These are phyloP conservation scores for Salvia miltiorrhiza DNA, from an alignment of 257 asterid species.

Conservation along the genomic window DNA sequence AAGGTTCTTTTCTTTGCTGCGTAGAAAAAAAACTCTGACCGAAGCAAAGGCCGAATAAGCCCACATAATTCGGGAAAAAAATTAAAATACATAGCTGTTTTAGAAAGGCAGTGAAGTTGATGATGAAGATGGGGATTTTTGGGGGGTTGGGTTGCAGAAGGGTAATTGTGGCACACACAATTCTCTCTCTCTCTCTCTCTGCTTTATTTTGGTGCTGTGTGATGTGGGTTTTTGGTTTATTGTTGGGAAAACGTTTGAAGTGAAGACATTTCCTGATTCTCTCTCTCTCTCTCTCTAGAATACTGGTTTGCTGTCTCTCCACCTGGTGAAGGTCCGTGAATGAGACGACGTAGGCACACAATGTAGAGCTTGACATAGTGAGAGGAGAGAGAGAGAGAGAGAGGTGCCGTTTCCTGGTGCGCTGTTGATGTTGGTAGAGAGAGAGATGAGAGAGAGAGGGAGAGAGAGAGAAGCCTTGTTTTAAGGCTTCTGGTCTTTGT, in stretches of 20 bases:
- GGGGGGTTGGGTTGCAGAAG: constrained; percentile 60
- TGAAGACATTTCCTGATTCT: constrained; percentile 30
- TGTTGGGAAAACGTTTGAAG: constrained; percentile 32
- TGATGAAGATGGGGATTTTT: constrained; percentile 44
- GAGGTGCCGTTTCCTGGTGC: constrained; percentile 24
- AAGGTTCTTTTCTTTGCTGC: constrained; percentile 58
- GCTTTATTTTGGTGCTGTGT: constrained; percentile 21
- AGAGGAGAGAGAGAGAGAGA: constrained; percentile 24
- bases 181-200: constrained; percentile 4
- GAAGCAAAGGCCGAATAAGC: constrained; percentile 69
- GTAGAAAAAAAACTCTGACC: constrained; percentile 72
- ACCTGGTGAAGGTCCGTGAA: constrained; percentile 5
- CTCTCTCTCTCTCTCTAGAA: constrained; percentile 20
- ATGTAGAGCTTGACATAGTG: neutral
- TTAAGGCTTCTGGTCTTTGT: constrained; percentile 30
- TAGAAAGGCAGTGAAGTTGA: constrained; percentile 40
- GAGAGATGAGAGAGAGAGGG: constrained; percentile 26
- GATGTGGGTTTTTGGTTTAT: constrained; percentile 31
- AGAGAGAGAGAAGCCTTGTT: constrained; percentile 29
- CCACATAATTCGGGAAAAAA: constrained; percentile 48
- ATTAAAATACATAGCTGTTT: constrained; percentile 27
- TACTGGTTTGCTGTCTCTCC: constrained; percentile 1
- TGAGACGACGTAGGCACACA: constrained; percentile 22
- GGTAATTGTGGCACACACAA: constrained; percentile 58
- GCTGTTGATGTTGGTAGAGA: constrained; percentile 29